Conservation (phyloP, 2,329 filamentous ascomycete species). For the Helotiales sp. region DNA sequence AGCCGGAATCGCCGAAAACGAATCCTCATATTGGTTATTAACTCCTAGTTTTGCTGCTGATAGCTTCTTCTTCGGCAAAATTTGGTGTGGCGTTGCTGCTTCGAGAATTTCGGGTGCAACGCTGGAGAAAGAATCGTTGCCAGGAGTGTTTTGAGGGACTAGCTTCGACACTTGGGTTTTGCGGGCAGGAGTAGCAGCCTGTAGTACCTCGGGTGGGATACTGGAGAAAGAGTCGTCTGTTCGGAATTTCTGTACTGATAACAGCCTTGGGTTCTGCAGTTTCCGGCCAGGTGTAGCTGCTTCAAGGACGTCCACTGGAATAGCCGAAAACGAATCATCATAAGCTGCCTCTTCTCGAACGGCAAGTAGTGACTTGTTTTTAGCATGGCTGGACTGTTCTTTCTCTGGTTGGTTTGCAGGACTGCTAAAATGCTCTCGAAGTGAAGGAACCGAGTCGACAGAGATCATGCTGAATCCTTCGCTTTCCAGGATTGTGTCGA, state of each 20-base stretch:
- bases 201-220: conserved; percentile 35
- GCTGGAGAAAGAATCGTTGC: conserved; percentile 38
- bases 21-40: conserved; percentile 34
- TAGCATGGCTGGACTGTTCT: conserved; percentile 10
- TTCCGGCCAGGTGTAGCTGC: conserved; percentile 31
- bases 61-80: conserved; percentile 3
- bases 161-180: conserved; percentile 27
- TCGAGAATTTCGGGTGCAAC: conserved; percentile 29
- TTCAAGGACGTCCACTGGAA: conserved; percentile 34
- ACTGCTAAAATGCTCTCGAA: conserved; percentile 49
- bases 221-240: conserved; percentile 38
- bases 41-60: conserved; percentile 12
- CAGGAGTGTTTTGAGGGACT: conserved; percentile 22
- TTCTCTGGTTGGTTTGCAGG: conserved; percentile 37
- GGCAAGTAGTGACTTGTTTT: conserved; percentile 27
- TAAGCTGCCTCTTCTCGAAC: conserved; percentile 10
- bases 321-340: conserved; percentile 38
- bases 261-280: conserved; percentile 22
- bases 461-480: conserved; percentile 64
- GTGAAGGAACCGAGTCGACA: conserved; percentile 56
- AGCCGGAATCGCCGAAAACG: conserved; percentile 33
- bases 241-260: conserved; percentile 26
- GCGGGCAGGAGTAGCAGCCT: conserved; percentile 33
- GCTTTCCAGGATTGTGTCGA: conserved; percentile 60
- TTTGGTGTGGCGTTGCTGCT: conserved; percentile 29